A percentile compares a stretch with the other conserved stretches of the same genome.
Conservation (phyloP, 352 stramenopile species). For the Phytopythium chamaehyphon region DNA sequence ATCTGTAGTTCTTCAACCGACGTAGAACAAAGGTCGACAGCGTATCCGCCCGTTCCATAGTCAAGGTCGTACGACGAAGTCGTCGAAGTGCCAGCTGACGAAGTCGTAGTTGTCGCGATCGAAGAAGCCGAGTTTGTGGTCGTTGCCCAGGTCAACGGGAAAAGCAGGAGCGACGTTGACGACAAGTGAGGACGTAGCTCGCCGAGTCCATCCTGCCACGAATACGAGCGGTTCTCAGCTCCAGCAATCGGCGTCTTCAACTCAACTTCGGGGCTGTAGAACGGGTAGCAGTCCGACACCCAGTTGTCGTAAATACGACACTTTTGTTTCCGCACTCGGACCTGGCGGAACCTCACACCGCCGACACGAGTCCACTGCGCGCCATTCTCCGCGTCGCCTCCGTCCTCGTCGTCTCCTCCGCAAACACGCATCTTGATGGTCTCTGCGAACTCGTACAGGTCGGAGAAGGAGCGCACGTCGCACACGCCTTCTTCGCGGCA, state of each 20-base stretch:
- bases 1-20: slow-evolving; percentile 55
- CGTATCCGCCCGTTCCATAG: slow-evolving; percentile 70
- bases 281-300: slow-evolving; percentile 69
- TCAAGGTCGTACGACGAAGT: neutral
- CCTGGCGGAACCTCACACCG: slow-evolving; percentile 76
- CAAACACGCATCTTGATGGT: slow-evolving; percentile 55
- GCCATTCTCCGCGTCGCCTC: slow-evolving; percentile 39
- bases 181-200: slow-evolving; percentile 53
- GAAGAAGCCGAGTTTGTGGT: slow-evolving; percentile 3
- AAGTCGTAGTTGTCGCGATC: neutral
- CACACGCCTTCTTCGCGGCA: slow-evolving; percentile 80
- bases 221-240: slow-evolving; percentile 42
- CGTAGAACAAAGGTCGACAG: slow-evolving; percentile 63
- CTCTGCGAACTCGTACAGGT: slow-evolving; percentile 76
- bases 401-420: slow-evolving; percentile 19
- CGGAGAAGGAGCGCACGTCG: slow-evolving; percentile 65
- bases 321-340: slow-evolving; percentile 72
- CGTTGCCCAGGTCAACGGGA: slow-evolving; percentile 6
- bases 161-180: slow-evolving; percentile 16
- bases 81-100: neutral
- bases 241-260: slow-evolving; percentile 45
- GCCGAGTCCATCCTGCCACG: slow-evolving; percentile 64
- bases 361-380: slow-evolving; percentile 76
- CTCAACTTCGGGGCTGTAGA: slow-evolving; percentile 49
- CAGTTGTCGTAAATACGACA: slow-evolving; percentile 62